phyloP scores from a whole-genome alignment of 176 grass and related monocot species.

The Aegilops longissima region DNA sequence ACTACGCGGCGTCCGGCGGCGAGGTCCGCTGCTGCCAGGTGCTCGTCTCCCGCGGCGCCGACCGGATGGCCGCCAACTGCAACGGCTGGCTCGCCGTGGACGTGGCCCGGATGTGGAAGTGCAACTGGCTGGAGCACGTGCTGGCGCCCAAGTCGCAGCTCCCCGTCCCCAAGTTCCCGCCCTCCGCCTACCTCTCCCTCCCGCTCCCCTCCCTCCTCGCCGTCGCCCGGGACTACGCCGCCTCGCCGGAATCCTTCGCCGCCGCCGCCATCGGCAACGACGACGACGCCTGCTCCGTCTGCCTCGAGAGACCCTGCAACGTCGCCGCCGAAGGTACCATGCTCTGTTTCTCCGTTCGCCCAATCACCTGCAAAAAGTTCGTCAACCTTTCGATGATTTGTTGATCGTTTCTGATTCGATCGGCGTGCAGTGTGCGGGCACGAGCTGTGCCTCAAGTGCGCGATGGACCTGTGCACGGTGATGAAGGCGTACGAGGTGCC shows the following conservation, averaged over 20 bases:
- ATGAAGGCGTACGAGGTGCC: conserved; percentile 56
- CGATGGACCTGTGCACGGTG: conserved; percentile 76
- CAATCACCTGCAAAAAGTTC: not conserved
- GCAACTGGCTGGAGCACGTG: conserved; percentile 69
- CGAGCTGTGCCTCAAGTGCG: conserved; percentile 79
- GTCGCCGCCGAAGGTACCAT: conserved; percentile 65
- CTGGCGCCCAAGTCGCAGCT: conserved; percentile 59
- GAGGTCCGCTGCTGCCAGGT: conserved; percentile 91
- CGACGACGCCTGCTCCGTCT: conserved; percentile 59
- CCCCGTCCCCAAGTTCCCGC: conserved; percentile 62
- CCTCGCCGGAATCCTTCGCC: too few relatives aligned
- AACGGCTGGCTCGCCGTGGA: conserved; percentile 90
- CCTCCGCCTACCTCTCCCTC: conserved; percentile 63
- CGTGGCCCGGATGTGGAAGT: conserved; percentile 64
- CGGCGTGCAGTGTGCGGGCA: conserved; percentile 65
- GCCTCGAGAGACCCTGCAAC: conserved; percentile 75
- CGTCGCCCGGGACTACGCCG: conserved; percentile 36
- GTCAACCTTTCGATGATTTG: not conserved
- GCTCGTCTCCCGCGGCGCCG: conserved; percentile 73
- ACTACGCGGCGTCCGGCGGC: conserved; percentile 76
- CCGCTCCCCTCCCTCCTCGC: conserved; percentile 55
- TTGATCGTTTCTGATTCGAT: too few relatives aligned
- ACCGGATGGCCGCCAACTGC: conserved; percentile 45
- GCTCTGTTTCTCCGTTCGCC: not conserved
- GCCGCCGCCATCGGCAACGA: not conserved